A percentile compares a stretch with the other conserved stretches of the same genome.
phyloP scores from a whole-genome alignment of 108 stramenopile genomes.

The Stephanodiscus minutulus region DNA sequence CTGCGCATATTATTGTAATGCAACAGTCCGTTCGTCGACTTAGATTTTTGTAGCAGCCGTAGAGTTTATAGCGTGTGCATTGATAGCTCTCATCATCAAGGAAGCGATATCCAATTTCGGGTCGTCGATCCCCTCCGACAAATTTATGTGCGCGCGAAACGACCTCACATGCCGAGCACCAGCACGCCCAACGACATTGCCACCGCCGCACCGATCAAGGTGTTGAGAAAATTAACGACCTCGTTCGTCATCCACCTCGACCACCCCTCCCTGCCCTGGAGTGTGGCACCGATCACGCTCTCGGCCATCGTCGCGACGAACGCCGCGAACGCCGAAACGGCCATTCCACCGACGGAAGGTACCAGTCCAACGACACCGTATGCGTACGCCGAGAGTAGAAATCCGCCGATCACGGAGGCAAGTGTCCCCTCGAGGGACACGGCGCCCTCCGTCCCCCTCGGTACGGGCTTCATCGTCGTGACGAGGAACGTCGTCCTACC shows the following conservation, averaged over 20 bases:
- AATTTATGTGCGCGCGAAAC: neutral
- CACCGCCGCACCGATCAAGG: constrained; percentile 83
- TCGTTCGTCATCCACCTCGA: constrained; percentile 92
- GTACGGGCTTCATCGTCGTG: constrained; percentile 85
- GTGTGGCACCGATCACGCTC: constrained; percentile 90
- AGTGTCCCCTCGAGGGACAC: constrained; percentile 89
- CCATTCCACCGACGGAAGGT: constrained; percentile 40
- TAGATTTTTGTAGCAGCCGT: no score
- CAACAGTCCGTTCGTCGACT: no score
- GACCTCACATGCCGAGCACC: constrained; percentile 21
- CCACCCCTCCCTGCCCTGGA: constrained; percentile 79
- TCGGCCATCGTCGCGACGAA: constrained; percentile 92
- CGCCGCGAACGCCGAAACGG: constrained; percentile 70
- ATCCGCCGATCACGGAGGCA: constrained; percentile 86
- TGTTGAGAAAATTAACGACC: constrained; percentile 95
- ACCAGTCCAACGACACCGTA: constrained; percentile 57
- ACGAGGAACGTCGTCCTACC: constrained; percentile 94
- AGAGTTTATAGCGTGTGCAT: no score
- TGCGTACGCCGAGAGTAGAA: constrained; percentile 76
- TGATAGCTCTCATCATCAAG: no score
- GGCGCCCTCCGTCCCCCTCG: constrained; percentile 93
- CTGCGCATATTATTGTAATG: no score
- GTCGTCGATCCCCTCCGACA: neutral
- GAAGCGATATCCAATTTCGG: neutral
- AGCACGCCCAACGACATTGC: constrained; percentile 65